Evolutionary conservation across 2,329 filamentous ascomycete species (phyloP), one percentile per base, ranked within the genome.

Genomic region (Cladosporium sp.): DNA sequence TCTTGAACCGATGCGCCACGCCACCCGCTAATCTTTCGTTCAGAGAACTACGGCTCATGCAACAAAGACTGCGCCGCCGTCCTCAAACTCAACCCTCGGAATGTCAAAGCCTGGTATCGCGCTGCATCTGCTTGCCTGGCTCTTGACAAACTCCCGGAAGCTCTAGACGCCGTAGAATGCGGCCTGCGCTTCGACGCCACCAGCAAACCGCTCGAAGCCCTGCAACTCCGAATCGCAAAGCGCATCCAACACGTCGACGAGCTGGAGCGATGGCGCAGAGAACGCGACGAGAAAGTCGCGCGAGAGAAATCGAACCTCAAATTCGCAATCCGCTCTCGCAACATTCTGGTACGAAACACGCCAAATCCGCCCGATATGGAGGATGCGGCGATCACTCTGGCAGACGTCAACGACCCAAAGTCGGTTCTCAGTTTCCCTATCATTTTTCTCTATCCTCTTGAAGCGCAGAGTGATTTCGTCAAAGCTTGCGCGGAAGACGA

Each of bases 91-190:
- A 95, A 97, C 74, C 82, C 87, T 3, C 74, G 73, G 52, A 97
- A 96, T 73, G 74, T 95, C 69, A 99, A 99, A 77, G 93, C 94
- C 1, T 91, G 87, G 76, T 99, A 95, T 75, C 88, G 94, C 63
- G 92, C 89, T 58, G 84, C 89, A 2, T 81, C 82, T 60, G 93
- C 94, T 3, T 83, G 96, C 59, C 78, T 96, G 25, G 85, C 87
- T 1, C 84, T 97, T 15, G 88, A 89, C 72, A 90, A 90, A 69
- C 78, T 95, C 58, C 74, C 77, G 20, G 92, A 97, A 76, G 92
- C 94, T 2, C 82, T 87, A 65, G 91, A 96, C 72, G 86, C 90
- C 4, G 92, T 88, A 69, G 77, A 82, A 4, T 82, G 85, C 5
- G 94, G 92, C 0, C 79, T 97, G 2, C 78, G 80, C 2, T 73